A percentile compares a stretch with the other conserved stretches of the same genome.
Evolutionary conservation across 768 basidiomycete species (phyloP).

Genomic region (Russula abietina): DNA sequence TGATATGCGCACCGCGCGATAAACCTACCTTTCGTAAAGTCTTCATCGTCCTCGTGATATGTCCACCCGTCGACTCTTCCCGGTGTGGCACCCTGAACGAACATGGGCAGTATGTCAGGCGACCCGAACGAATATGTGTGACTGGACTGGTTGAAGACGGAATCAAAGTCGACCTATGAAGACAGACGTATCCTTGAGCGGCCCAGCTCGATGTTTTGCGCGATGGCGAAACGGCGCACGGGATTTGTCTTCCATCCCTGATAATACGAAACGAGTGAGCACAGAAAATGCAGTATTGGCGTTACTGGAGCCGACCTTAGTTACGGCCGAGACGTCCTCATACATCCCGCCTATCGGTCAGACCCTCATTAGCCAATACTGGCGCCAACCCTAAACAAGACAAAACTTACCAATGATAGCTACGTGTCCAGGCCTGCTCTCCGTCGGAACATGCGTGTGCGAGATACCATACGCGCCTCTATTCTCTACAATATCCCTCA

Average conservation of each 20-base stretch:
- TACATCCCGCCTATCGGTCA: constrained; percentile 71
- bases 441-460: constrained; percentile 83
- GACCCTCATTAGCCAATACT: not conserved
- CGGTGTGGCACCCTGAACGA: constrained; percentile 62
- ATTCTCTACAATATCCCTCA: constrained; percentile 58
- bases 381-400: not conserved
- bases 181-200: not conserved
- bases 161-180: constrained; percentile 70
- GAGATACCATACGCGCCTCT: constrained; percentile 79
- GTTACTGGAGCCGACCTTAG: constrained; percentile 45
- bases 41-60: constrained; percentile 72
- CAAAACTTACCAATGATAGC: constrained; percentile 63
- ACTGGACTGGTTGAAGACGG: constrained; percentile 77
- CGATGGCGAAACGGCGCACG: constrained; percentile 33
- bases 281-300: constrained; percentile 1
- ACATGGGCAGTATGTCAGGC: constrained; percentile 88
- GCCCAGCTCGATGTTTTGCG: not conserved
- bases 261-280: constrained; percentile 17
- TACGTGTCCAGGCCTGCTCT: constrained; percentile 83
- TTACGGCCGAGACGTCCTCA: constrained; percentile 84
- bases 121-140: constrained; percentile 80
- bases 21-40: constrained; percentile 71
- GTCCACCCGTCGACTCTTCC: constrained; percentile 70
- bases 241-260: constrained; percentile 87
- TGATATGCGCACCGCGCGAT: not conserved